A percentile compares a stretch with the other conserved stretches of the same genome.
These are phyloP conservation scores for Flaveria robusta DNA, from an alignment of 129 eudicot species.

Conservation along the genomic window DNA sequence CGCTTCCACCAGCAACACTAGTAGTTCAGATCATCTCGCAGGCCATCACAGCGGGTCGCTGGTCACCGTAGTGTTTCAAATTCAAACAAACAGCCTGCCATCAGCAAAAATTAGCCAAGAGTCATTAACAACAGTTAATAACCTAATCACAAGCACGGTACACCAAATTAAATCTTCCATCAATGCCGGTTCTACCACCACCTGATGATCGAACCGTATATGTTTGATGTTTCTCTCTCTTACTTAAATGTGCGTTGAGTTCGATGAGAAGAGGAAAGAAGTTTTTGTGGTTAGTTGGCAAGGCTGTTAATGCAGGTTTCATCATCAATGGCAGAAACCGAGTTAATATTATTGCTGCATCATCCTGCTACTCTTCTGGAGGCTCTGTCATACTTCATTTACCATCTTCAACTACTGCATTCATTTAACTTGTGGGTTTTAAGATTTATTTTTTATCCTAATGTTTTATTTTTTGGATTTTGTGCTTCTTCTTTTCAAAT, in stretches of 20 bases:
- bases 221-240: slow-evolving; percentile 14
- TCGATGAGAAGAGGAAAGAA: slow-evolving; percentile 24
- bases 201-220: slow-evolving; percentile 12
- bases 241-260: slow-evolving; percentile 29
- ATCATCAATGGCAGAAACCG: slow-evolving; percentile 56
- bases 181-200: slow-evolving; percentile 50
- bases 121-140: slow-evolving; percentile 62
- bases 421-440: slow-evolving; percentile 35
- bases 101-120: slow-evolving; percentile 68
- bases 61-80: slow-evolving; percentile 65
- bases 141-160: slow-evolving; percentile 64
- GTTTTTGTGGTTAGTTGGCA: slow-evolving; percentile 49
- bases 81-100: slow-evolving; percentile 58
- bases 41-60: slow-evolving; percentile 46
- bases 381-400: slow-evolving; percentile 52
- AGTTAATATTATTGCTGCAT: slow-evolving; percentile 56
- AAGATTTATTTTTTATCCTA: not conserved
- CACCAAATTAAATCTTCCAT: slow-evolving; percentile 72
- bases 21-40: not conserved
- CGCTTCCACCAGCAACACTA: not conserved
- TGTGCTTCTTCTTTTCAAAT: slow-evolving; percentile 18
- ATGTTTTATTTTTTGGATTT: slow-evolving; percentile 13
- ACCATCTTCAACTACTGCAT: slow-evolving; percentile 57
- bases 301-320: slow-evolving; percentile 42
- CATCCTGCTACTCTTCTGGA: slow-evolving; percentile 43